phyloP scores from a whole-genome alignment of 2,329 filamentous ascomycete species.

The Aspergillus viridinutans region DNA sequence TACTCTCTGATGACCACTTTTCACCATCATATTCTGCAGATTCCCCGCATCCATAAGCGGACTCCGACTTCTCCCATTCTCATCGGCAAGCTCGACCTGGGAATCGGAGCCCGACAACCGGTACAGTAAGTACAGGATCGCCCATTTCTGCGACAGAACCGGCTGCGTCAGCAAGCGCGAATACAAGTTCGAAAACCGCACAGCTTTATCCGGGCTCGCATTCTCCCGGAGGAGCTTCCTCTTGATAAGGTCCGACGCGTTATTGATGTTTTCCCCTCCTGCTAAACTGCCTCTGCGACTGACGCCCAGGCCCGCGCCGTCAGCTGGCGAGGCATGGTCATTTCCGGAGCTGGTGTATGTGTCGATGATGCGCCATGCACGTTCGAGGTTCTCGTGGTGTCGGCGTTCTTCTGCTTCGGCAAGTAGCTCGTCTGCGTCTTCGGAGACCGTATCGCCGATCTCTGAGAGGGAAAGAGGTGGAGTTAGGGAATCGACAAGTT shows the following conservation, averaged over 20 bases:
- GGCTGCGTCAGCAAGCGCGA: constrained; percentile 78
- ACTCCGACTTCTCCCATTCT: constrained; percentile 30
- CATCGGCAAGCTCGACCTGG: constrained; percentile 18
- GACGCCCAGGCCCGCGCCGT: constrained; percentile 13
- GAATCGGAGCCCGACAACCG: constrained; percentile 66
- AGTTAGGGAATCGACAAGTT: constrained; percentile 40
- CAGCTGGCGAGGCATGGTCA: constrained; percentile 24
- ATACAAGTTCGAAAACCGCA: constrained; percentile 86
- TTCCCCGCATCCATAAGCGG: constrained; percentile 38
- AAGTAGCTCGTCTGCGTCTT: constrained; percentile 31
- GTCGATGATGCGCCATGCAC: constrained; percentile 38
- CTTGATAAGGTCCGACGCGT: constrained; percentile 90
- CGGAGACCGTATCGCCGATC: constrained; percentile 27
- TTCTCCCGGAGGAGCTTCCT: constrained; percentile 77
- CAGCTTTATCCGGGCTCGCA: constrained; percentile 66
- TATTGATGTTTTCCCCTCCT: constrained; percentile 62
- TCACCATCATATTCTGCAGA: constrained; percentile 34
- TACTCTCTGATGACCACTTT: constrained; percentile 16
- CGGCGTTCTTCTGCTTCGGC: constrained; percentile 35
- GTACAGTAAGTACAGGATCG: constrained; percentile 86
- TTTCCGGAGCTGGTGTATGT: constrained; percentile 20
- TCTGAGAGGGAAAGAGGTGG: constrained; percentile 32
- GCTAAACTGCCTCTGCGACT: constrained; percentile 28
- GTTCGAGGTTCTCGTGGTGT: constrained; percentile 32
- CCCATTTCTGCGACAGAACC: constrained; percentile 93